phyloP scores from a whole-genome alignment of 495 filamentous ascomycete genomes.

The Tuber brumale region DNA sequence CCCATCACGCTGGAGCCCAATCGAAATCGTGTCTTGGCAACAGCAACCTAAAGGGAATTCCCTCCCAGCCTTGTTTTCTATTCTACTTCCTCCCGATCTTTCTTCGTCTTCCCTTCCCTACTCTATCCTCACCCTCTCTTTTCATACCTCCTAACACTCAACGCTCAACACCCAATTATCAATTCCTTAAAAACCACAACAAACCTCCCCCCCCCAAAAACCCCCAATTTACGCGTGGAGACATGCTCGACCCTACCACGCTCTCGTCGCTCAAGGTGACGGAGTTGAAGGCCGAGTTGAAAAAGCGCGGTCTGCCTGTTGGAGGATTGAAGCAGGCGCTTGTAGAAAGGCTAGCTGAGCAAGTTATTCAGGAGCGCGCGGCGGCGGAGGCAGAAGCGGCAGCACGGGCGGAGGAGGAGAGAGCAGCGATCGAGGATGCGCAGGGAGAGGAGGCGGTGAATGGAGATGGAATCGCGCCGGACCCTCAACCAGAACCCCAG shows the following conservation, averaged over 20 bases:
- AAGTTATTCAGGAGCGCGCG: slow-evolving; percentile 37
- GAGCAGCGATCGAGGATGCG: slow-evolving; percentile 13
- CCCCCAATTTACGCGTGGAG: slow-evolving; percentile 30
- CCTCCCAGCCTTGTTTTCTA: slow-evolving; percentile 15
- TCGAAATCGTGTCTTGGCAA: not conserved
- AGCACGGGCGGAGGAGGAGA: slow-evolving; percentile 22
- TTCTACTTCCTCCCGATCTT: slow-evolving; percentile 4
- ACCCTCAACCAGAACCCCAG: not conserved
- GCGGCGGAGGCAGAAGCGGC: slow-evolving; percentile 24
- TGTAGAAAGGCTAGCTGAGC: slow-evolving; percentile 48
- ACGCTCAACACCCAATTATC: not conserved
- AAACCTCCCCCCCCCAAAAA: not conserved
- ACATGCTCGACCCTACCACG: slow-evolving; percentile 54
- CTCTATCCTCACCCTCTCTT: not conserved
- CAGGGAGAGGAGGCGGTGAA: slow-evolving; percentile 22
- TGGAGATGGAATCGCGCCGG: slow-evolving; percentile 10
- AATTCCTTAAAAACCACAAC: not conserved
- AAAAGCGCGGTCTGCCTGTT: slow-evolving; percentile 50
- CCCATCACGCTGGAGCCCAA: not conserved
- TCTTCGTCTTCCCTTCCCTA: not conserved
- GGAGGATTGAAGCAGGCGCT: slow-evolving; percentile 55
- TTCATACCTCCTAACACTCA: not conserved
- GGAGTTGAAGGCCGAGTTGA: slow-evolving; percentile 55
- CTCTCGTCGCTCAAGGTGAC: slow-evolving; percentile 50
- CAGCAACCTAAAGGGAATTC: slow-evolving; percentile 5